Conservation (phyloP, 345 rosid genomes). For the Populus alba region DNA sequence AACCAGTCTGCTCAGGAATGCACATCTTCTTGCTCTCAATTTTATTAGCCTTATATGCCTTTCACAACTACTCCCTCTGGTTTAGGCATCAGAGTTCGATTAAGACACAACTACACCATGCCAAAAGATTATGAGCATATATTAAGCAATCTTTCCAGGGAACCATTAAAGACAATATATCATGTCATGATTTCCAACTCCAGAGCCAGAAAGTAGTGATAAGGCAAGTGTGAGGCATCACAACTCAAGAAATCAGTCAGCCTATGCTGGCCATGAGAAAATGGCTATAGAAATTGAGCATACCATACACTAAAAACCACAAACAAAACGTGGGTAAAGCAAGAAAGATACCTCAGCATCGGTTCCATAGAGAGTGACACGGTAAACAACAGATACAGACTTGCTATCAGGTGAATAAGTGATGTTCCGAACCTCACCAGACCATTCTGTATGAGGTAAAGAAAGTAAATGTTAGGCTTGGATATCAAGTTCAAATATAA, state of each 20-base stretch:
- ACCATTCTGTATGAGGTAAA: constrained; percentile 55
- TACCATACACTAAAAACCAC: not conserved
- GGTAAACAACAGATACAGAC: constrained; percentile 73
- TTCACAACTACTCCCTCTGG: too few relatives aligned
- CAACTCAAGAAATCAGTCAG: not conserved
- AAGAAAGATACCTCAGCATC: constrained; percentile 70
- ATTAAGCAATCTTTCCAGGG: not conserved
- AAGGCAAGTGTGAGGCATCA: not conserved
- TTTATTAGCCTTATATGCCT: not conserved
- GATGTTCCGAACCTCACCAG: constrained; percentile 78
- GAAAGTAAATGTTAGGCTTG: not conserved
- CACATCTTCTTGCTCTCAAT: not conserved
- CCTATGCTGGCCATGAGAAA: not conserved
- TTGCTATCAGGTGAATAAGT: constrained; percentile 77
- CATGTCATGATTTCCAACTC: not conserved
- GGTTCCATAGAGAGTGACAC: constrained; percentile 74
- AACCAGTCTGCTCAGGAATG: not conserved
- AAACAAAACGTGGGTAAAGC: not conserved
- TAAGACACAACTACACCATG: too few relatives aligned
- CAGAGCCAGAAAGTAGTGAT: not conserved
- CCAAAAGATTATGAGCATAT: not conserved
- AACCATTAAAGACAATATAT: not conserved
- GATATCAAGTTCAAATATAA: not conserved
- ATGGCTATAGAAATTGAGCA: not conserved
- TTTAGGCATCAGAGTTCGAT: too few relatives aligned